Base-by-base conservation (phyloP, 768 basidiomycete genomes). In the Tulasnella calospora region DNA sequence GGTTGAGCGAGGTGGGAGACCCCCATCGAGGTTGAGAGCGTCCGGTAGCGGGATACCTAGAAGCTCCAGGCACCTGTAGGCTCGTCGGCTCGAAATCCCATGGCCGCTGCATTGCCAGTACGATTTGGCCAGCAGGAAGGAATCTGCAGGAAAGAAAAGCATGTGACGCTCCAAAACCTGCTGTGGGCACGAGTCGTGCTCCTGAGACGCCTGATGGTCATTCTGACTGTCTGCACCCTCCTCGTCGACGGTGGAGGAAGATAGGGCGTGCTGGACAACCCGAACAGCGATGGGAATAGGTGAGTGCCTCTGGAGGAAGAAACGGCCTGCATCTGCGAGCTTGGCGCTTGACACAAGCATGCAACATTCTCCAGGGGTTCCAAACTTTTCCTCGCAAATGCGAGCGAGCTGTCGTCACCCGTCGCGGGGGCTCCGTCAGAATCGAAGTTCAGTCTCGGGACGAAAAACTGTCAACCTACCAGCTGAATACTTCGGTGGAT, bases 61-160 rank as follows among this genome's bases (percentile, higher is more conserved):
- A 81, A 94, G 86, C 40, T 90, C 86, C 67, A 99, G 87, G 82
- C 93, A 95, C 78, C 90, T 87, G 78, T 96, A 95, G 6, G 95
- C 95, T 23, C 92, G 85, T 9, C 97, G 90, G 79, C 94, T 95
- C 5, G 93, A 94, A 57, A 99, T 91, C 0, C 96, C 96, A 79
- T 92, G 85, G 0, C 97, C 97, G 0, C 92, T 90, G 83, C 98
- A 96, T 81, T 98, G 96, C 97, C 97, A 99, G 84, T 96, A 98
- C 83, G 94, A 88, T 83, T 93, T 97, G 8, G 94, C 95, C 9
- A 92, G 83, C 13, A 87, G 81, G 81, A 88, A 91, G 4, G 88
- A 83, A 3, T 89, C 87, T 2, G 85, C 83, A 10, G 91, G 90
- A 83, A 96, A 94, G 23, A 99, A 85, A 1, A 91, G 91, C 80